Evolutionary conservation across 371 early-diverging fungal species (phyloP).

Genomic region (Capillidium rhysosporum): DNA sequence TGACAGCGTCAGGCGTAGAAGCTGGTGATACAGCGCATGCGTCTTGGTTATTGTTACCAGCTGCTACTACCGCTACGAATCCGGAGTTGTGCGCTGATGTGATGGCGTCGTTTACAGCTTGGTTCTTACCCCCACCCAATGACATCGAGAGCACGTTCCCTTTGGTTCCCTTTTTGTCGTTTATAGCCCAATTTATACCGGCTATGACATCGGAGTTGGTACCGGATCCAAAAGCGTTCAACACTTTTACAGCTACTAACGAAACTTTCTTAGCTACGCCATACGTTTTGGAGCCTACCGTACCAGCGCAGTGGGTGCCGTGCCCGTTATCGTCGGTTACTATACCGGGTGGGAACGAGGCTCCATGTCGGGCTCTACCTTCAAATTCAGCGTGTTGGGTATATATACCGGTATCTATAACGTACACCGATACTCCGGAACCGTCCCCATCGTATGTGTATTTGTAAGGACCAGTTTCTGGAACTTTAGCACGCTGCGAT

Average conservation of each 20-base stretch:
- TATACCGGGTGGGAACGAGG: slow-evolving; percentile 3
- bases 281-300: slow-evolving; percentile 30
- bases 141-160: slow-evolving; percentile 23
- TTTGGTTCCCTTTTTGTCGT: slow-evolving; percentile 17
- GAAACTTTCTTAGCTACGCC: slow-evolving; percentile 50
- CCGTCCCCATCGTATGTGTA: slow-evolving; percentile 8
- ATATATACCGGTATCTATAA: slow-evolving; percentile 38
- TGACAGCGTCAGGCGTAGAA: slow-evolving; percentile 22
- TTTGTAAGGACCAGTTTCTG: too few relatives aligned
- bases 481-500: slow-evolving; percentile 3
- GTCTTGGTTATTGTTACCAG: slow-evolving; percentile 29
- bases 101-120: slow-evolving; percentile 26
- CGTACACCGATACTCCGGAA: slow-evolving; percentile 25
- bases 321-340: slow-evolving; percentile 13
- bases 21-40: slow-evolving; percentile 42
- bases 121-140: slow-evolving; percentile 44
- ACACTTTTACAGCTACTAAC: slow-evolving; percentile 44
- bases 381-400: slow-evolving; percentile 26
- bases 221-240: slow-evolving; percentile 27
- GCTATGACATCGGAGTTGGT: slow-evolving; percentile 37
- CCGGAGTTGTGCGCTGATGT: slow-evolving; percentile 14
- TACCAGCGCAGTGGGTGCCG: slow-evolving; percentile 33
- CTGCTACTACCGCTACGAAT: slow-evolving; percentile 33
- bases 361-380: slow-evolving; percentile 16
- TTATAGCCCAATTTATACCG: slow-evolving; percentile 45